Conservation (phyloP, 108 stramenopile species). For the Aurantiochytrium sp. region DNA sequence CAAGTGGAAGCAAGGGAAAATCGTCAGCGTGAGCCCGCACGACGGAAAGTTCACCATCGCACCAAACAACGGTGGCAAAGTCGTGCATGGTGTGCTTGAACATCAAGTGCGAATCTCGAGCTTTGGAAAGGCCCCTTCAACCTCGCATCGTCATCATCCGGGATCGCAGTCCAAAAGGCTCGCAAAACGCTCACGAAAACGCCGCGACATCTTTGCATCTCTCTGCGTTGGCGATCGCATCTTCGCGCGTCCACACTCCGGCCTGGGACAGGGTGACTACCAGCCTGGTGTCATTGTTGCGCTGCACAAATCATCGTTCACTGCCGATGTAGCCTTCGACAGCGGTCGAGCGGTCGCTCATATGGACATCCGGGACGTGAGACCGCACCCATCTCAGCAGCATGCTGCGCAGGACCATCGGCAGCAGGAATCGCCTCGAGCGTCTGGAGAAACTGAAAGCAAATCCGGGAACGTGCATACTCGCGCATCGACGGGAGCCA, state of each 20-base stretch:
- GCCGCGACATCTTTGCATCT: neutral
- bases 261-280: neutral
- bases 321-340: neutral
- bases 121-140: too few species aligned
- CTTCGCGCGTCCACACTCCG: neutral
- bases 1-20: neutral
- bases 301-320: neutral
- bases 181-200: neutral
- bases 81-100: neutral
- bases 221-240: neutral
- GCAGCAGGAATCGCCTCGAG: too few species aligned
- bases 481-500: neutral
- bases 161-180: too few species aligned
- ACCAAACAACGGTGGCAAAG: neutral
- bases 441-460: neutral
- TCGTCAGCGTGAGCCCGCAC: neutral
- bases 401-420: neutral
- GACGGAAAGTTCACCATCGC: neutral
- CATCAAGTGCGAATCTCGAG: neutral
- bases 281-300: neutral
- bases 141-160: too few species aligned
- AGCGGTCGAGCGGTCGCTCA: neutral
- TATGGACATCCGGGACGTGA: neutral
- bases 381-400: neutral
- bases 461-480: neutral